These are phyloP conservation scores for Penicillium simplicissimum DNA, from an alignment of 495 filamentous ascomycete genomes.

Conservation along the genomic window DNA sequence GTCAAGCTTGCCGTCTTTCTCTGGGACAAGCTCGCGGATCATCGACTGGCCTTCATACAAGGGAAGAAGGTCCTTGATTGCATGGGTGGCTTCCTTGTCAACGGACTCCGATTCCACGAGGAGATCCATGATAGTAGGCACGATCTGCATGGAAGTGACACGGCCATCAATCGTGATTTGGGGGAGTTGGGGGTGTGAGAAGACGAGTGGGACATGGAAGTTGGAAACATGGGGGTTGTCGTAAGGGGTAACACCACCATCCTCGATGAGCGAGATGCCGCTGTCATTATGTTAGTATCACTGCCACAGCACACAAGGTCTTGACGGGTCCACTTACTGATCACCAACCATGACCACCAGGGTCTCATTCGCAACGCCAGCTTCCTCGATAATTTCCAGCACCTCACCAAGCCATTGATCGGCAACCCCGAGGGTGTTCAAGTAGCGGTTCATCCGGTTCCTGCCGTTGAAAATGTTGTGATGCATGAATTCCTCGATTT, in stretches of 20 bases:
- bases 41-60: slow-evolving; percentile 49
- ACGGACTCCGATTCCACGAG: slow-evolving; percentile 38
- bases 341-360: slow-evolving; percentile 46
- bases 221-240: slow-evolving; percentile 43
- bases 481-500: slow-evolving; percentile 34
- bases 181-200: slow-evolving; percentile 42
- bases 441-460: slow-evolving; percentile 33
- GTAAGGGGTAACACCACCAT: slow-evolving; percentile 34
- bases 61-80: slow-evolving; percentile 38
- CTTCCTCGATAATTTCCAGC: slow-evolving; percentile 37
- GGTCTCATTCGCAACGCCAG: slow-evolving; percentile 43
- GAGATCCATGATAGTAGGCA: slow-evolving; percentile 47
- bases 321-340: slow-evolving; percentile 31
- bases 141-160: slow-evolving; percentile 39
- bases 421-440: slow-evolving; percentile 42
- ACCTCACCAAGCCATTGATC: slow-evolving; percentile 41
- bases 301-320: not conserved
- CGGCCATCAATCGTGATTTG: slow-evolving; percentile 35
- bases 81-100: slow-evolving; percentile 20
- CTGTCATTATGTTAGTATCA: slow-evolving; percentile 10
- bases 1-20: slow-evolving; percentile 23
- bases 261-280: slow-evolving; percentile 36
- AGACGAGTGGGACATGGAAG: slow-evolving; percentile 43
- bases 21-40: slow-evolving; percentile 33
- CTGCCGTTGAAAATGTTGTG: slow-evolving; percentile 23